phyloP scores from a whole-genome alignment of 176 grass and related monocot species.

The Raddia distichophylla region DNA sequence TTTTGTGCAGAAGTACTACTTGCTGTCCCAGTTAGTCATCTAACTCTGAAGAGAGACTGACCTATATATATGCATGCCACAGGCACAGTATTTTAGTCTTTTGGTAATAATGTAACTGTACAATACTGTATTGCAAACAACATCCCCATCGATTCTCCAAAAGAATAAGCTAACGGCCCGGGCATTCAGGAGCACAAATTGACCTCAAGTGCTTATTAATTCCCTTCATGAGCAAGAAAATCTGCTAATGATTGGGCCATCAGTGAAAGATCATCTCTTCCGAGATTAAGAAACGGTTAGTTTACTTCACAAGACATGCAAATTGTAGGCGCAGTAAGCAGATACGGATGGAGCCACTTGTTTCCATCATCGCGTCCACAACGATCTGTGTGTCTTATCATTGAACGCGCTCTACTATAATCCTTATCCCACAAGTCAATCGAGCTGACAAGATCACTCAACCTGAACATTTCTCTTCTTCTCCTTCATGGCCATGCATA shows the following conservation, averaged over 20 bases:
- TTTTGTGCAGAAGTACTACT: not conserved
- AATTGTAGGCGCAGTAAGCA: not conserved
- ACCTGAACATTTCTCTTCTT: conserved; percentile 2
- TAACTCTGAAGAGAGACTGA: not conserved
- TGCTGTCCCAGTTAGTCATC: not conserved
- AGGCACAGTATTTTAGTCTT: conserved; percentile 14
- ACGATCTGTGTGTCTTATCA: conserved; percentile 47
- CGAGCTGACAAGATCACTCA: conserved; percentile 34
- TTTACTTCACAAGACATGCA: conserved; percentile 32
- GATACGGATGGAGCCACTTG: conserved; percentile 26
- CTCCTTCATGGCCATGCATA: not conserved
- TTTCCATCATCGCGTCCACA: conserved; percentile 35
- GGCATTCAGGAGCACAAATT: conserved; percentile 21
- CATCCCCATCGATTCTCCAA: conserved; percentile 56
- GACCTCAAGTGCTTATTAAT: not conserved
- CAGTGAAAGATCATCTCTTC: conserved; percentile 4
- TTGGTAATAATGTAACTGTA: conserved; percentile 12
- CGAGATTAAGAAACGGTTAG: conserved; percentile 21
- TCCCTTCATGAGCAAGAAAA: conserved; percentile 31
- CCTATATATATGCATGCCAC: not conserved
- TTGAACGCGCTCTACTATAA: conserved; percentile 8
- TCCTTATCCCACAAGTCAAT: conserved; percentile 37
- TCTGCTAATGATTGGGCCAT: conserved; percentile 58
- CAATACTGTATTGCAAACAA: conserved; percentile 19
- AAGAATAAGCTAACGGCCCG: conserved; percentile 20